Conservation (phyloP, 768 basidiomycete genomes). For the Podaxis sp. region DNA sequence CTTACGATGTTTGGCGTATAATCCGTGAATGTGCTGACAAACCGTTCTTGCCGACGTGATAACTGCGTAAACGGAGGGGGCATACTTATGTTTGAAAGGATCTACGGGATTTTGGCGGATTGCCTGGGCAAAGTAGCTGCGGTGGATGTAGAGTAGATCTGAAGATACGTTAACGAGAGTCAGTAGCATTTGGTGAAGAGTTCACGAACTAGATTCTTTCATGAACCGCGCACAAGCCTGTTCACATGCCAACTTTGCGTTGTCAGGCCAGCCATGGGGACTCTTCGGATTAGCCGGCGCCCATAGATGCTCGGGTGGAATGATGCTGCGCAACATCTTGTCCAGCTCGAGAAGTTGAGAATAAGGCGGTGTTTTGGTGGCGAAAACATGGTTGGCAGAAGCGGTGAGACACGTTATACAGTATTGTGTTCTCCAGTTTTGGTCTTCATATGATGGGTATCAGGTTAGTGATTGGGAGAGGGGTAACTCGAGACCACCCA, state of each 20-base stretch:
- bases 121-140: slow-evolving; percentile 49
- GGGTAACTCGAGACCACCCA: slow-evolving; percentile 25
- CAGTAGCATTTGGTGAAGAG: neutral
- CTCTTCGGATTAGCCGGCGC: slow-evolving; percentile 34
- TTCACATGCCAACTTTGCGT: slow-evolving; percentile 37
- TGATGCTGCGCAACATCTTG: slow-evolving; percentile 50
- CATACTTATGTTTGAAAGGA: slow-evolving; percentile 44
- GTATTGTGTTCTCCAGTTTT: slow-evolving; percentile 47
- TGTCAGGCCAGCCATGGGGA: slow-evolving; percentile 39
- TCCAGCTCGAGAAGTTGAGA: slow-evolving; percentile 48
- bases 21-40: slow-evolving; percentile 40
- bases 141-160: slow-evolving; percentile 48
- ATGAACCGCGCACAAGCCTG: slow-evolving; percentile 42
- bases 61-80: slow-evolving; percentile 43
- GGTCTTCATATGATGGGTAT: slow-evolving; percentile 27
- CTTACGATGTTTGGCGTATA: slow-evolving; percentile 36
- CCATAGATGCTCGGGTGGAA: slow-evolving; percentile 43
- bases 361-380: slow-evolving; percentile 38
- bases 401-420: slow-evolving; percentile 43
- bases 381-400: slow-evolving; percentile 43
- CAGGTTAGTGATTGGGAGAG: neutral
- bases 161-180: neutral
- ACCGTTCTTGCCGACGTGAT: slow-evolving; percentile 39
- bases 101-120: slow-evolving; percentile 40
- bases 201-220: slow-evolving; percentile 45